Base-by-base conservation (phyloP, 2,329 filamentous ascomycete genomes). In the Monosporascus sp. region DNA sequence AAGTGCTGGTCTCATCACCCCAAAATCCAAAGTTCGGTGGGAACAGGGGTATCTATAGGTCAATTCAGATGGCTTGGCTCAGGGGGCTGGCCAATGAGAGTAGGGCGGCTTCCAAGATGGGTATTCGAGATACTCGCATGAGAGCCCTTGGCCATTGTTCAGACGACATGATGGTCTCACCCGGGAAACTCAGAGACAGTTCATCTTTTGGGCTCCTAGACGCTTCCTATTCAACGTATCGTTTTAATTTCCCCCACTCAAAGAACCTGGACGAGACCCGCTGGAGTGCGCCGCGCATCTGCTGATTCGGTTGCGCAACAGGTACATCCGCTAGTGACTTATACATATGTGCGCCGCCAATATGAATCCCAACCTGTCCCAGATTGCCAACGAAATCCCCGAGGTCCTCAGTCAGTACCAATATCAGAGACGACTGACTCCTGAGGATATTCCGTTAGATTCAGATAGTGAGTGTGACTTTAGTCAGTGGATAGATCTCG, bases 161-260 rank as follows among this genome's bases (percentile, higher is more conserved):
- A 46, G 43, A 46, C 43, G 43, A 46, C 43, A 46, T 46, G 43
- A 46, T 46, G 43, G 43, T 46, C 43, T 46, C 43, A 46, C 43
- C 43, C 43, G 43, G 43, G 24, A 45, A 43, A 24, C 24, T 46
- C 24, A 46, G 22, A 46, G 22, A 46, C 43, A 46, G 43, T 46
- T 46, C 43, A 46, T 46, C 43, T 46, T 46, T 41, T 46, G 43
- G 43, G 43, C 43, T 46, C 43, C 43, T 46, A 22, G 43, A 46
- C 43, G 43, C 24, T 46, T 28, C 24, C 24, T n/a, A 46, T 46
- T 46, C 43, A 46, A 46, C 43, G 43, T 46, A 46, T 46, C 43
- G 43, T 14, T 46, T 46, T 46, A 46, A 46, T 46, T 46, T 46
- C 43, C 43, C 43, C 43, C 43, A 46, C 43, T 46, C 43, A 46